Conservation (phyloP, 805 yeast species). For the Pichia thaimueangensis region DNA sequence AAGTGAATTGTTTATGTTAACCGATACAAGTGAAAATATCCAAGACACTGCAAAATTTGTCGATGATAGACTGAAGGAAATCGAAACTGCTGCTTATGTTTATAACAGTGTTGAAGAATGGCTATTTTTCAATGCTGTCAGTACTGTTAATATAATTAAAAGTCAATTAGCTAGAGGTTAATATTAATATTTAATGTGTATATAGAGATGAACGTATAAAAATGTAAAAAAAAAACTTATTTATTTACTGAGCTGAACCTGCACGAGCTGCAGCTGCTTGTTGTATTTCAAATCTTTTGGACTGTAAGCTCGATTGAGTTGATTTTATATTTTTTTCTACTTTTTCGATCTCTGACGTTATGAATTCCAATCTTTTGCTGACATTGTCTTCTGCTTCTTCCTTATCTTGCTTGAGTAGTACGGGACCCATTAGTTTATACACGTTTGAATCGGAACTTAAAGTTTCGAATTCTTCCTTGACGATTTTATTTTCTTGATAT, state of each 20-base stretch:
- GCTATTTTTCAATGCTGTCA: slow-evolving; percentile 60
- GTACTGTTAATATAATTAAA: slow-evolving; percentile 58
- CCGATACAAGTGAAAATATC: slow-evolving; percentile 55
- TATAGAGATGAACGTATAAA: no score
- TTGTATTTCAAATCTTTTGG: slow-evolving; percentile 42
- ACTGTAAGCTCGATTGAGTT: slow-evolving; percentile 50
- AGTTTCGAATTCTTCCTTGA: slow-evolving; percentile 65
- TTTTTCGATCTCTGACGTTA: slow-evolving; percentile 66
- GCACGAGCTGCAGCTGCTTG: background rate
- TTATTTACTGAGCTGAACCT: no score
- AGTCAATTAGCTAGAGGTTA: slow-evolving; percentile 64
- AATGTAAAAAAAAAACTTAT: background rate
- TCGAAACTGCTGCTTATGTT: slow-evolving; percentile 50
- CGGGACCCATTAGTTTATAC: slow-evolving; percentile 88
- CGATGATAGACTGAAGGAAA: slow-evolving; percentile 46
- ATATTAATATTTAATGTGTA: background rate
- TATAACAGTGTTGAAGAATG: slow-evolving; percentile 71
- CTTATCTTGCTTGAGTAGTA: slow-evolving; percentile 82
- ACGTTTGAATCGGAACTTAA: slow-evolving; percentile 62
- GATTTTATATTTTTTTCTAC: slow-evolving; percentile 65
- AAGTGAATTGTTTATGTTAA: slow-evolving; percentile 73
- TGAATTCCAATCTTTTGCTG: slow-evolving; percentile 83
- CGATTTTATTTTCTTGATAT: slow-evolving; percentile 88
- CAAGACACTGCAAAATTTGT: slow-evolving; percentile 59
- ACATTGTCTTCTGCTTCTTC: slow-evolving; percentile 80